phyloP scores from a whole-genome alignment of 2,329 filamentous ascomycete species.

The Fusarium tricinctum region DNA sequence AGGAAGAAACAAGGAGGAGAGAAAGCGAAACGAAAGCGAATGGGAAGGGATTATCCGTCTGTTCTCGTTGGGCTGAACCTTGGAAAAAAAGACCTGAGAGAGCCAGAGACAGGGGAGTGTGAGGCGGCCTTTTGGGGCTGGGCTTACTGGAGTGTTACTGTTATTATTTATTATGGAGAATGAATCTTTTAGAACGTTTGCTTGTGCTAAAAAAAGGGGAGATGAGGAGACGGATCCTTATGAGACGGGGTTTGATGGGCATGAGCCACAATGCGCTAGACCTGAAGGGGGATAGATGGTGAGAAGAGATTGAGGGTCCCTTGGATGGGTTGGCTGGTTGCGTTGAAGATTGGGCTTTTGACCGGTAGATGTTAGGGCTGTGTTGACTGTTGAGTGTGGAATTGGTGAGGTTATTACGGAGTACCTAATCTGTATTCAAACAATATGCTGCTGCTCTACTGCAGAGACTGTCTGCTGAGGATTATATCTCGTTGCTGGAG shows the following conservation, averaged over 20 bases:
- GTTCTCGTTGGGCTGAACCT: slow-evolving; percentile 38
- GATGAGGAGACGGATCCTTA: slow-evolving; percentile 30
- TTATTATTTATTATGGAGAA: slow-evolving; percentile 35
- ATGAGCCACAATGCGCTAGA: slow-evolving; percentile 29
- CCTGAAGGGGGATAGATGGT: slow-evolving; percentile 13
- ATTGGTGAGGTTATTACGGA: background rate
- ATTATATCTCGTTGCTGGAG: background rate
- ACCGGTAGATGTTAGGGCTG: slow-evolving; percentile 18
- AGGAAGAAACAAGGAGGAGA: slow-evolving; percentile 35
- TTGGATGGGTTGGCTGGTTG: background rate
- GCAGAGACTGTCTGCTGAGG: background rate
- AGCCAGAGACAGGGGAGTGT: slow-evolving; percentile 34
- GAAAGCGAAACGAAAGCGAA: slow-evolving; percentile 37
- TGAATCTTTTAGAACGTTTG: slow-evolving; percentile 3
- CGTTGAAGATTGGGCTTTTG: slow-evolving; percentile 13
- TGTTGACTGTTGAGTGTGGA: background rate
- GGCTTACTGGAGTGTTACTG: slow-evolving; percentile 31
- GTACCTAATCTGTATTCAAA: background rate
- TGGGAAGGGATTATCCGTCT: slow-evolving; percentile 43
- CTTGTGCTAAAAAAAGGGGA: slow-evolving; percentile 41
- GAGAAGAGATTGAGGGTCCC: slow-evolving; percentile 36
- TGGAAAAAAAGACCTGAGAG: slow-evolving; percentile 19
- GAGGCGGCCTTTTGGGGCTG: slow-evolving; percentile 42
- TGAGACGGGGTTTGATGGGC: slow-evolving; percentile 5
- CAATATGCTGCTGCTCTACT: background rate